Base-by-base conservation (phyloP, 1,139 yeast species). In the Geotrichum fermentans region DNA sequence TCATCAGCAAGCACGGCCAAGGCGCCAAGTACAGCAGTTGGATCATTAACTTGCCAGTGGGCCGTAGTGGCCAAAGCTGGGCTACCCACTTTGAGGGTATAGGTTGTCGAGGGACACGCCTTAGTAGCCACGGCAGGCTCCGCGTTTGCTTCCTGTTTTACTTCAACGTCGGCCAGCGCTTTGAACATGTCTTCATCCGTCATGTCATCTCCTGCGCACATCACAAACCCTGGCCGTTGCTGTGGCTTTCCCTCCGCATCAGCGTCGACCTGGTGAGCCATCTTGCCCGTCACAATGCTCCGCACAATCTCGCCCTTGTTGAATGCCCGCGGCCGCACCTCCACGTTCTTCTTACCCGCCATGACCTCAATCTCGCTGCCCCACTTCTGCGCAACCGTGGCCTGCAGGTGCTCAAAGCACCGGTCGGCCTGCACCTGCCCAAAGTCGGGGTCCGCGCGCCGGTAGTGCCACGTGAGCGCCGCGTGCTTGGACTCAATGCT, bases 171-270 rank as follows among this genome's bases (percentile, higher is more conserved):
- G 28, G 28, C 10, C 58, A 92, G 71, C 26, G 90, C 83, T 53
- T 73, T 75, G 67, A 92, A 92, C 98, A 92, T 92, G 63, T 92
- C 98, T 66, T 92, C 99, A 66, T 92, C 99, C 0, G 99, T 92
- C 47, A 83, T 75, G 65, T 92, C 99, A 66, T 92, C 99, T 42
- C 99, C 99, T 41, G 88, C 71, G 69, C 97, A 92, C 49, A 89
- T 68, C 43, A 86, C 78, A 62, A 94, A 92, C 61, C 86, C 96
- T 0, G 96, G 92, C 18, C 24, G 16, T 14, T 34, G 35, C 2
- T 24, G 35, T 6, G 28, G 8, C 8, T 6, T 24, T 6, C 8
- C 10, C 8, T 10, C 10, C 8, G 28, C 10, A 10, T 10, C 10
- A 10, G 28, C 6, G 28, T 24, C 10, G 6, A 6, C 28, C 28